Conservation (phyloP, 2,329 filamentous ascomycete species). For the Fusarium virguliforme region DNA sequence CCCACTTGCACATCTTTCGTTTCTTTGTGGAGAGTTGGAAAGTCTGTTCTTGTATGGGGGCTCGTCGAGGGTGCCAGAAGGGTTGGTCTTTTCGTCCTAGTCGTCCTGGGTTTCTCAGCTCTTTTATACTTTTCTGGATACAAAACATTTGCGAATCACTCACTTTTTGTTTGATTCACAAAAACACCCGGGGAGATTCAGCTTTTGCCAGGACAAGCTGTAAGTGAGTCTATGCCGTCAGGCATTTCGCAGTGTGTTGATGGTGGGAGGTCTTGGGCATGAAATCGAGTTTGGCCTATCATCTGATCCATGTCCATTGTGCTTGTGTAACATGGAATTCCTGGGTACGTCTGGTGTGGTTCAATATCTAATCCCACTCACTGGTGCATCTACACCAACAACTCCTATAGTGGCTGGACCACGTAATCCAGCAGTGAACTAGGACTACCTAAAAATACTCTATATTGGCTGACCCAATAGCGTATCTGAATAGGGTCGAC, state of each 20-base stretch:
- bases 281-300: not conserved
- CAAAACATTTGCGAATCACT: not conserved
- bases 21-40: not conserved
- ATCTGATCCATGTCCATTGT: not conserved
- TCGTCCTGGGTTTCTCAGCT: not conserved
- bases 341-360: not conserved
- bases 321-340: not conserved
- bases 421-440: too few species aligned
- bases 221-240: not conserved
- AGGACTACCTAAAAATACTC: too few species aligned
- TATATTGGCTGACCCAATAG: too few species aligned
- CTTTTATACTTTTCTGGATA: not conserved
- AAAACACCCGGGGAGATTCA: not conserved
- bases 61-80: not conserved
- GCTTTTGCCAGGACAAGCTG: not conserved
- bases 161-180: not conserved
- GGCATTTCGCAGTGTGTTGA: not conserved
- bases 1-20: conserved; percentile 39
- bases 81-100: not conserved
- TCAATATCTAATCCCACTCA: not conserved
- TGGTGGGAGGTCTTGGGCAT: not conserved
- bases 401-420: too few species aligned
- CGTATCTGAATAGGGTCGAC: too few species aligned
- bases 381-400: too few species aligned
- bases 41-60: not conserved